These are phyloP conservation scores for Blastomyces percursus DNA, from an alignment of 2,329 filamentous ascomycete species.

Conservation along the genomic window DNA sequence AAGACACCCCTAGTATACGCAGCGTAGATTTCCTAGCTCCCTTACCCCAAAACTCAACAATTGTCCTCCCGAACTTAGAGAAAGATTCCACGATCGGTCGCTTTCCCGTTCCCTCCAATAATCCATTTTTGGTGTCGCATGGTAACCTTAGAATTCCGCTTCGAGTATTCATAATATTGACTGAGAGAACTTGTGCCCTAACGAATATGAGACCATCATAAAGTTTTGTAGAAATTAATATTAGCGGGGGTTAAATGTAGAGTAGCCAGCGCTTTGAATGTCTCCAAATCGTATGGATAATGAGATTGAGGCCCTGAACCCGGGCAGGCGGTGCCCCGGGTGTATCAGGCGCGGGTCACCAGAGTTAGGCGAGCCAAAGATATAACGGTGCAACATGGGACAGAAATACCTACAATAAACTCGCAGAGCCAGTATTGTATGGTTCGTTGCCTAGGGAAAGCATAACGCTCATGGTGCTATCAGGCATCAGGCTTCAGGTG, in stretches of 20 bases:
- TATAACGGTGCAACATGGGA: not conserved
- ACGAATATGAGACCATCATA: not conserved
- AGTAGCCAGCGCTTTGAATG: not conserved
- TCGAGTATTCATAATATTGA: no score
- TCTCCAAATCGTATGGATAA: not conserved
- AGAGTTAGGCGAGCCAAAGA: not conserved
- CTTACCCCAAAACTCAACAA: not conserved
- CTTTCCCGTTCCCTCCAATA: not conserved
- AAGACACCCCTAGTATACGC: not conserved
- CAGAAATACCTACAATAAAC: not conserved
- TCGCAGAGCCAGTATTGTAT: not conserved
- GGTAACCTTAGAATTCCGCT: no score
- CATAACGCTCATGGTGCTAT: not conserved
- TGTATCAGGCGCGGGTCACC: not conserved
- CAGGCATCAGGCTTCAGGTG: not conserved
- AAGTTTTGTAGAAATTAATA: not conserved
- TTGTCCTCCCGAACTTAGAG: not conserved
- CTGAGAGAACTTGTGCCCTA: no score
- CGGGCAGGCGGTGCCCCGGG: not conserved
- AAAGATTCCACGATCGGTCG: not conserved
- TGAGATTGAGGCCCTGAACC: not conserved
- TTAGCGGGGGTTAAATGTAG: not conserved
- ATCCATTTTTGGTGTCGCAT: not conserved
- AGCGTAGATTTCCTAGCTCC: not conserved
- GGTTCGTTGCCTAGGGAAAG: not conserved